A percentile compares a stretch with the other conserved stretches of the same genome.
phyloP scores from a whole-genome alignment of 768 basidiomycete genomes.

The Neoboletus subvelutipes region DNA sequence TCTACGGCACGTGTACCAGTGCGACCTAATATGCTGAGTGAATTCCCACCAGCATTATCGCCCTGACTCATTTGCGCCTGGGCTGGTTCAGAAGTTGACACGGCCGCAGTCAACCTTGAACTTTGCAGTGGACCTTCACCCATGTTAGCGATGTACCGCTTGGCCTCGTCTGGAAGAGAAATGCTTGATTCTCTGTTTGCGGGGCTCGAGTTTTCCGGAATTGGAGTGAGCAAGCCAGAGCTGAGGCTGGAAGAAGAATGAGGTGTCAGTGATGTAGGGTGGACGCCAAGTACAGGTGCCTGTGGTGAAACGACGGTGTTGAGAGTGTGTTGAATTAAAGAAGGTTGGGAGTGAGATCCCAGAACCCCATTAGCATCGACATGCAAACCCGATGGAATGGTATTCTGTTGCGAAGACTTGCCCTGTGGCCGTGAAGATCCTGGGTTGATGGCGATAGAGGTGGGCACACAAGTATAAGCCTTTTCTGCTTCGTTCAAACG shows the following conservation, averaged over 20 bases:
- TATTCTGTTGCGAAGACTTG: constrained; percentile 11
- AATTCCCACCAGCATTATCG: background rate
- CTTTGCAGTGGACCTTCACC: constrained; percentile 60
- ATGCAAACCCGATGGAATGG: background rate
- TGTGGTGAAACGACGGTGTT: constrained; percentile 18
- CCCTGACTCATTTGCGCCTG: background rate
- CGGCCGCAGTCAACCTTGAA: constrained; percentile 32
- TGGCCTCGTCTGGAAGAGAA: constrained; percentile 75
- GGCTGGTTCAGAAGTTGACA: background rate
- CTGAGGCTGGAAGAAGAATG: constrained; percentile 22
- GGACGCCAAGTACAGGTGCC: constrained; percentile 6
- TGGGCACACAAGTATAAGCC: background rate
- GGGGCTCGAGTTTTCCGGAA: constrained; percentile 34
- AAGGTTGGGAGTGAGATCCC: constrained; percentile 11
- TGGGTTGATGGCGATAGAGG: constrained; percentile 5
- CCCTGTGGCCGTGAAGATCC: constrained; percentile 3
- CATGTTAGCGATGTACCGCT: constrained; percentile 68
- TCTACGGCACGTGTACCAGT: constrained; percentile 24
- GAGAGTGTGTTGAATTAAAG: constrained; percentile 18
- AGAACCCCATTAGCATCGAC: background rate
- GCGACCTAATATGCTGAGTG: constrained; percentile 14
- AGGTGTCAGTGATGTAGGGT: constrained; percentile 15
- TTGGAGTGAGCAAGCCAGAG: constrained; percentile 22
- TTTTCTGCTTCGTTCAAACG: constrained; percentile 16
- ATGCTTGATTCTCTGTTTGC: constrained; percentile 65